Evolutionary conservation across 306 rosid genomes (phyloP).

Genomic region (Quillaja saponaria): DNA sequence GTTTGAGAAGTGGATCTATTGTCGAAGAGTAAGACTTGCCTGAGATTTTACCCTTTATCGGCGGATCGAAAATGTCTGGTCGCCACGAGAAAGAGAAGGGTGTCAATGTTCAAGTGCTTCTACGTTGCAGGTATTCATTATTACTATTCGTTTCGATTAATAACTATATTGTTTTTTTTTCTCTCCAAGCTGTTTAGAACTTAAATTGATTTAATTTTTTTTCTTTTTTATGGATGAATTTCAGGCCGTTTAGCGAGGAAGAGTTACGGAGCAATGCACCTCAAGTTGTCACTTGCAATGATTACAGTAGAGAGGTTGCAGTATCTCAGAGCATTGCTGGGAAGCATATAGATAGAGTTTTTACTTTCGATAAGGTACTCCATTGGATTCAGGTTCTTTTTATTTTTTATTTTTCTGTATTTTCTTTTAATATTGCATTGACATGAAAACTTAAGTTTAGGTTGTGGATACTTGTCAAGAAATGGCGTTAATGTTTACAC

Average conservation of each 20-base stretch:
- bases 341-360: constrained; percentile 81
- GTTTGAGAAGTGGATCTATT: constrained; percentile 41
- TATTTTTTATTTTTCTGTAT: not conserved
- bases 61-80: constrained; percentile 56
- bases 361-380: constrained; percentile 86
- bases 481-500: not conserved
- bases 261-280: constrained; percentile 90
- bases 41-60: constrained; percentile 15
- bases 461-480: no score
- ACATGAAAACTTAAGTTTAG: not conserved
- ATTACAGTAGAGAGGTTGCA: constrained; percentile 70
- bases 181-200: not conserved
- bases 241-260: constrained; percentile 86
- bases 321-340: constrained; percentile 92
- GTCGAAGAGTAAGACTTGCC: constrained; percentile 12
- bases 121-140: constrained; percentile 73
- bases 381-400: not conserved
- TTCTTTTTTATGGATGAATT: not conserved
- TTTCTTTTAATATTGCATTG: not conserved
- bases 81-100: constrained; percentile 93
- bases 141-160: not conserved
- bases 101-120: constrained; percentile 93
- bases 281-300: constrained; percentile 82
- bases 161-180: not conserved
- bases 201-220: not conserved